These are phyloP conservation scores for Mitragyna speciosa DNA, from an alignment of 257 asterid genomes.

Conservation along the genomic window DNA sequence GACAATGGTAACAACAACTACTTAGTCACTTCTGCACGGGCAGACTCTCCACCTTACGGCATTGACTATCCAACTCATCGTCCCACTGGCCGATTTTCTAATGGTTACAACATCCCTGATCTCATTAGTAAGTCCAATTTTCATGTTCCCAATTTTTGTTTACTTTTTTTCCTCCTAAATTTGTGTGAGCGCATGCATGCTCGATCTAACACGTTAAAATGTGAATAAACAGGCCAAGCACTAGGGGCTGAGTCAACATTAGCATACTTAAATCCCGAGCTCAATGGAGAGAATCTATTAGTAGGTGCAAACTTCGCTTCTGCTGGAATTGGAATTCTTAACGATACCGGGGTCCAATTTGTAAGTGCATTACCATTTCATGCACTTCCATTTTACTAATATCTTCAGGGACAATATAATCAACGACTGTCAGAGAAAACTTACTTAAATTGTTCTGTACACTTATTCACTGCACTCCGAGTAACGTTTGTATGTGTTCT, in stretches of 20 bases:
- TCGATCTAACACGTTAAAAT: not conserved
- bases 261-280: constrained; percentile 58
- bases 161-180: not conserved
- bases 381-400: not conserved
- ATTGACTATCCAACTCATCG: constrained; percentile 71
- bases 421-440: not conserved
- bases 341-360: constrained; percentile 82
- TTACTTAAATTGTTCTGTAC: not conserved
- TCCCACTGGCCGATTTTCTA: constrained; percentile 77
- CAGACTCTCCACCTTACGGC: constrained; percentile 80
- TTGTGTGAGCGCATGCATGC: not conserved
- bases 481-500: not conserved
- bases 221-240: constrained; percentile 44
- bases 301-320: constrained; percentile 93
- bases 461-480: not conserved
- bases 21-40: constrained; percentile 63
- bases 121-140: constrained; percentile 47
- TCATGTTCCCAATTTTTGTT: not conserved
- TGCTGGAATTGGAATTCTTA: constrained; percentile 80
- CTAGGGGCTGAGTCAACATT: constrained; percentile 77
- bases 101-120: constrained; percentile 73
- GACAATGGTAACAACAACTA: constrained; percentile 79
- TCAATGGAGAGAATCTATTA: constrained; percentile 54
- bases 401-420: not conserved
- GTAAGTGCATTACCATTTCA: constrained; percentile 31